These are phyloP conservation scores for Arabidopsis suecica DNA, from an alignment of 345 rosid genomes.

Conservation along the genomic window DNA sequence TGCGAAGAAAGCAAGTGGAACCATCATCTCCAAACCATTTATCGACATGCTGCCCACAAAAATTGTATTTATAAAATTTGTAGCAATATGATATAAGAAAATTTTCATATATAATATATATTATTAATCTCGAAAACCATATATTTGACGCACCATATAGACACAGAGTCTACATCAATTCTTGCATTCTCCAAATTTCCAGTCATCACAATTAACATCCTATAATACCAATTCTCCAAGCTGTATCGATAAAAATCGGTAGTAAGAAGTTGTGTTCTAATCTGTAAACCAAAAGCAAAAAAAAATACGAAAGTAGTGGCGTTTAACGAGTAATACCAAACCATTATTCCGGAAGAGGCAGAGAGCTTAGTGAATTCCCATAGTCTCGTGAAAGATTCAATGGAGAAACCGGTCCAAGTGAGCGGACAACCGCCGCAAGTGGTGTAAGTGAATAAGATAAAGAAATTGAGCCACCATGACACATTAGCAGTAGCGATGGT, in stretches of 20 bases:
- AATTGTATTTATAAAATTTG: too few species aligned
- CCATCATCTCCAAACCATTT: slow-evolving; percentile 85
- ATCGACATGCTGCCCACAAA: slow-evolving; percentile 65
- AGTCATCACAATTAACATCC: slow-evolving; percentile 69
- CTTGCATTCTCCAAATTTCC: slow-evolving; percentile 76
- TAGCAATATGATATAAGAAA: background rate
- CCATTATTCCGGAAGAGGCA: slow-evolving; percentile 80
- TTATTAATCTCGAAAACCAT: background rate
- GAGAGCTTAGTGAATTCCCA: slow-evolving; percentile 81
- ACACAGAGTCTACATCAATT: slow-evolving; percentile 64
- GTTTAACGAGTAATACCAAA: slow-evolving; percentile 53
- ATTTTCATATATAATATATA: too few species aligned
- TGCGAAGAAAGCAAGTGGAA: slow-evolving; percentile 83
- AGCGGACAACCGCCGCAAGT: slow-evolving; percentile 32
- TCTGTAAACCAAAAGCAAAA: background rate
- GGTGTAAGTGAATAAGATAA: slow-evolving; percentile 52
- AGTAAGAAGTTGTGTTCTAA: background rate
- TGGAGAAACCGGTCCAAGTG: slow-evolving; percentile 84
- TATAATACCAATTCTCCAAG: slow-evolving; percentile 57
- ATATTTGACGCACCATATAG: slow-evolving; percentile 51
- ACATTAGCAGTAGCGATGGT: slow-evolving; percentile 57
- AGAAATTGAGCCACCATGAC: slow-evolving; percentile 71
- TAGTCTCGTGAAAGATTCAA: slow-evolving; percentile 70
- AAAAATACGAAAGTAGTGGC: background rate
- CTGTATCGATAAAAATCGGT: slow-evolving; percentile 39